Percentiles rank a stretch among this genome's conserved stretches.
Evolutionary conservation across 495 filamentous ascomycete genomes (phyloP).

Genomic region (Xylaria bambusicola): DNA sequence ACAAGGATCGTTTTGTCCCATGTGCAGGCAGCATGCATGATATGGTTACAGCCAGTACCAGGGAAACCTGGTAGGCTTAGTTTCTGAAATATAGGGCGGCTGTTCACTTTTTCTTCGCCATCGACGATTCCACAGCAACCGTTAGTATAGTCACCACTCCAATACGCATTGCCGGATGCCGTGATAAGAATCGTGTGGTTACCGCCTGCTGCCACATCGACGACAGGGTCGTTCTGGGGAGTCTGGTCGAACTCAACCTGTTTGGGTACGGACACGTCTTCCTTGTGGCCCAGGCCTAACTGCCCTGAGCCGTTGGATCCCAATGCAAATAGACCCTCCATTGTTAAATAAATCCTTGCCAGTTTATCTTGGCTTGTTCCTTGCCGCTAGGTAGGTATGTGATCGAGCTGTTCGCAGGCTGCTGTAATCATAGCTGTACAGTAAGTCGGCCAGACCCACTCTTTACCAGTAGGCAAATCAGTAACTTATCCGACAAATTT

Average conservation of each 20-base stretch:
- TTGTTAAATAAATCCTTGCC: conserved; percentile 15
- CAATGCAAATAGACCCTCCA: conserved; percentile 68
- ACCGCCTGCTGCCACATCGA: conserved; percentile 67
- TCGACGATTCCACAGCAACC: conserved; percentile 53
- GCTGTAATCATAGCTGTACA: neutral
- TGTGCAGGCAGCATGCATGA: conserved; percentile 60
- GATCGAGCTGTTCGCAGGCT: neutral
- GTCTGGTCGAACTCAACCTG: conserved; percentile 51
- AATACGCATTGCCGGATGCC: conserved; percentile 57
- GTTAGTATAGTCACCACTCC: conserved; percentile 60
- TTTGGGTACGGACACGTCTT: conserved; percentile 71
- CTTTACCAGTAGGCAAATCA: too few relatives aligned
- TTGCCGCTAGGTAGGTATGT: neutral
- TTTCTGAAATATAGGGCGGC: conserved; percentile 27
- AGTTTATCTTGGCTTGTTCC: too few relatives aligned
- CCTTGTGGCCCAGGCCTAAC: conserved; percentile 72
- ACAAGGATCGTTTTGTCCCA: conserved; percentile 74
- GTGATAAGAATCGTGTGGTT: conserved; percentile 82
- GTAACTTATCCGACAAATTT: too few relatives aligned
- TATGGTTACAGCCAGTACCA: conserved; percentile 4
- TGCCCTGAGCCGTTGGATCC: conserved; percentile 92
- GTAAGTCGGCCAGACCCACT: too few relatives aligned
- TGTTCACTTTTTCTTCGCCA: conserved; percentile 7
- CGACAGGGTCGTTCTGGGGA: conserved; percentile 23
- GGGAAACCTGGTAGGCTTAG: conserved; percentile 17